Evolutionary conservation across 257 asterid genomes (phyloP).

Genomic region (Eucommia ulmoides): DNA sequence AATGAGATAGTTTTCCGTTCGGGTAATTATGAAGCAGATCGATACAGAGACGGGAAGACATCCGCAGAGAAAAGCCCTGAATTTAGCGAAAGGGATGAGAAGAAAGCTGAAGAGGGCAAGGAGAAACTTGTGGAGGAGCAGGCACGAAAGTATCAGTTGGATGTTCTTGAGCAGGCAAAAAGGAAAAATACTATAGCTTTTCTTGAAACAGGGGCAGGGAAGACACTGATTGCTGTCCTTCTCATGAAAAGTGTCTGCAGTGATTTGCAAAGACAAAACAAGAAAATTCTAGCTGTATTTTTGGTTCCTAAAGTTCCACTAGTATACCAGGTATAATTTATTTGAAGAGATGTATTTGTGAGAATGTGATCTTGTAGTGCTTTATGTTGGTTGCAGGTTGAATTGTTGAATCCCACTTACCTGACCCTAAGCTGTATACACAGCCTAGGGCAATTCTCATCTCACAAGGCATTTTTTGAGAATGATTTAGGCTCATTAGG

Average conservation of each 20-base stretch:
- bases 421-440: too few species aligned
- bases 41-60: slow-evolving; percentile 40
- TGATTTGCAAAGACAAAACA: slow-evolving; percentile 58
- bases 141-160: slow-evolving; percentile 95
- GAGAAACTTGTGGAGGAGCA: slow-evolving; percentile 67
- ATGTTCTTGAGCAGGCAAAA: slow-evolving; percentile 96
- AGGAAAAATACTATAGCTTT: slow-evolving; percentile 82
- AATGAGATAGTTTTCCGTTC: slow-evolving; percentile 62
- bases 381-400: slow-evolving; percentile 1
- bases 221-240: slow-evolving; percentile 88
- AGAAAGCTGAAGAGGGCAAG: slow-evolving; percentile 36
- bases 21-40: slow-evolving; percentile 75
- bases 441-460: too few species aligned
- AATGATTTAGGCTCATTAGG: too few species aligned
- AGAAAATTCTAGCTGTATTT: slow-evolving; percentile 85
- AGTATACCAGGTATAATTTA: slow-evolving; percentile 80
- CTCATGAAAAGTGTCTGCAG: slow-evolving; percentile 64
- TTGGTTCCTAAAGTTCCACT: slow-evolving; percentile 98
- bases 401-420: too few species aligned
- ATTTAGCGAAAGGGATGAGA: slow-evolving; percentile 24
- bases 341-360: background rate
- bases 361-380: too few species aligned
- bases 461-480: too few species aligned
- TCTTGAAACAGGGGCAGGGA: slow-evolving; percentile 99
- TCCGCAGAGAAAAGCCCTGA: slow-evolving; percentile 25